These are phyloP conservation scores for Paecilomyces niveus DNA, from an alignment of 2,329 filamentous ascomycete genomes.

Conservation along the genomic window DNA sequence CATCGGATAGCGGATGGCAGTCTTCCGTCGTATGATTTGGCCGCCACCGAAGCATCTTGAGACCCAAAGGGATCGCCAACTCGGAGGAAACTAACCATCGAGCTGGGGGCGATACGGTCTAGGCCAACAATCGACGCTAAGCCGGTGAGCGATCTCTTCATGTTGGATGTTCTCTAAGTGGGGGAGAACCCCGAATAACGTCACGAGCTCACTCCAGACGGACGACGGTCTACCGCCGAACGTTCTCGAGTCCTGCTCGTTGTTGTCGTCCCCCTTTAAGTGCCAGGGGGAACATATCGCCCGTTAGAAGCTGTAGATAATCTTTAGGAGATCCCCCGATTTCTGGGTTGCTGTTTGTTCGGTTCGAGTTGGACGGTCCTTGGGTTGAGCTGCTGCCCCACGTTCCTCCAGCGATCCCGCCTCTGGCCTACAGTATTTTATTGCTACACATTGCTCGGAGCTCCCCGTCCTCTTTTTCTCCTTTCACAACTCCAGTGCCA, in stretches of 20 bases:
- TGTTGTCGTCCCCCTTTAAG: too few species aligned
- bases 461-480: background rate
- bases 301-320: background rate
- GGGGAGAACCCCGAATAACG: constrained; percentile 2
- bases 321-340: background rate
- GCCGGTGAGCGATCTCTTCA: background rate
- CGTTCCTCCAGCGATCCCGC: background rate
- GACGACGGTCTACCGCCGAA: background rate
- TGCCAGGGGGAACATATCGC: background rate
- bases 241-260: background rate
- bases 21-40: background rate
- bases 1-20: background rate
- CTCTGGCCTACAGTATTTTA: background rate
- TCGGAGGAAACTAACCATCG: background rate
- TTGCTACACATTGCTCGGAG: background rate
- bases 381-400: background rate
- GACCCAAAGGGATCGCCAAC: background rate
- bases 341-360: background rate
- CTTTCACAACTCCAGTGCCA: background rate
- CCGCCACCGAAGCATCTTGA: background rate
- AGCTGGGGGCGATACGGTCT: background rate
- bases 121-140: background rate
- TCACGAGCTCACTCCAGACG: constrained; percentile 6
- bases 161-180: background rate
- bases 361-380: background rate